Base-by-base conservation (phyloP, 768 basidiomycete genomes). In the Leccinum rimulosum region DNA sequence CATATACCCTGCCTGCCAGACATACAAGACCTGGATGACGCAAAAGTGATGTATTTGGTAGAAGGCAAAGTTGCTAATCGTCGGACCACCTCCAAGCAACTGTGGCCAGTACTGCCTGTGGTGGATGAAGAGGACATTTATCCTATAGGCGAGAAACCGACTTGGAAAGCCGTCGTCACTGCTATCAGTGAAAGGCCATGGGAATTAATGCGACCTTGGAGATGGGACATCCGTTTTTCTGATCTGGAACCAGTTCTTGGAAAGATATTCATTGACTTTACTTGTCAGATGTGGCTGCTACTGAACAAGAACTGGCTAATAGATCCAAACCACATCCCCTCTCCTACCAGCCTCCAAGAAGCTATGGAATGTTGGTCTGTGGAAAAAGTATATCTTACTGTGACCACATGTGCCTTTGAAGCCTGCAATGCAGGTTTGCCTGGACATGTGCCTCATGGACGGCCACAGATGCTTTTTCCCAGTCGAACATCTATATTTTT, bases 351-450 rank as follows among this genome's bases (percentile, higher is more conserved):
- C 1, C 19, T 63, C 9, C 9, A 56, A 19, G 52, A 64, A 19
- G 62, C 56, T 0, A 63, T 63, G 33, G 17, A 27, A 30, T 55
- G 30, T 7, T 49, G 27, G 48, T 27, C 48, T 27, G 3, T 49
- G 8, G 15, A 28, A 6, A 49, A 28, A 4, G 11, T 63, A n/a
- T 52, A 58, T 8, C n/a, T 15, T 3, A 58, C 11, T 4, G 5
- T 62, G 0, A 15, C 22, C 15, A n/a, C 49, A 1, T 57, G 36
- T 1, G 6, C 38, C 1, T 62, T 63, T 3, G 27, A 64, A 12
- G 56, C 62, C 6, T 64, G 51, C 51, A 58, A 58, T 56, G 57
- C 57, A 15, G 27, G 52, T 33, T 4, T 56, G 2, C 49, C 36
- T 19, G 55, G 55, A 15, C 0, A 2, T 1, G 1, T 47, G 19